These are phyloP conservation scores for Cyphellophora europaea DNA, from an alignment of 2,329 filamentous ascomycete species.

Conservation along the genomic window DNA sequence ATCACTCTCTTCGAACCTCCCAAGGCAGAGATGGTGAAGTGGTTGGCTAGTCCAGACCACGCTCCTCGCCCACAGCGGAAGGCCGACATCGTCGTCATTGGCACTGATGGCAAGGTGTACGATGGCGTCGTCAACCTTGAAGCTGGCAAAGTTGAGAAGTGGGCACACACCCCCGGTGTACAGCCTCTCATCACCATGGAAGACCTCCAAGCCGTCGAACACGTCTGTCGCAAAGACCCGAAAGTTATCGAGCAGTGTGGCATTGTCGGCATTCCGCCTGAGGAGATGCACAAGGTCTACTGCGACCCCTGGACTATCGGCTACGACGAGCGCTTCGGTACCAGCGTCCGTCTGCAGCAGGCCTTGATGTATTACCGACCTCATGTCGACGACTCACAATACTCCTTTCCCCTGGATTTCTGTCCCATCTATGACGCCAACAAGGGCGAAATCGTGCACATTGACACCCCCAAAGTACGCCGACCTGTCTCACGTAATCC, in stretches of 20 bases:
- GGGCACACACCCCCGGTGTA: constrained; percentile 65
- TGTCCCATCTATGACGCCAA: constrained; percentile 83
- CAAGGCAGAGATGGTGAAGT: constrained; percentile 73
- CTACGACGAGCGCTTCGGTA: constrained; percentile 84
- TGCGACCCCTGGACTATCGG: constrained; percentile 96
- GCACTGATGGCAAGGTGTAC: constrained; percentile 66
- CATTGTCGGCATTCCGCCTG: constrained; percentile 66
- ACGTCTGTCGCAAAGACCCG: constrained; percentile 63
- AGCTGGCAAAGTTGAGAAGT: constrained; percentile 57
- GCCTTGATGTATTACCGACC: constrained; percentile 94
- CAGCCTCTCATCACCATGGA: constrained; percentile 92
- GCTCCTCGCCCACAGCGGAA: constrained; percentile 57
- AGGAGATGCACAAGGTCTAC: constrained; percentile 92
- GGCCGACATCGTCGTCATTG: constrained; percentile 77
- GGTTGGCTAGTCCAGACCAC: constrained; percentile 58
- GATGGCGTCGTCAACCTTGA: constrained; percentile 72
- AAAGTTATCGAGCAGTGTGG: constrained; percentile 86
- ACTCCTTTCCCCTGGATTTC: constrained; percentile 86
- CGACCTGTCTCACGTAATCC: constrained; percentile 62
- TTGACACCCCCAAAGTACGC: constrained; percentile 71
- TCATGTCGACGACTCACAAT: constrained; percentile 76
- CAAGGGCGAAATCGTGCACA: constrained; percentile 68
- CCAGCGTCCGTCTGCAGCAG: constrained; percentile 69
- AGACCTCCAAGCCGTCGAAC: constrained; percentile 73
- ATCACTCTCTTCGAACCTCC: constrained; percentile 76